A percentile compares a stretch with the other conserved stretches of the same genome.
These are phyloP conservation scores for Panaeolus papilionaceus DNA, from an alignment of 768 basidiomycete genomes.

Conservation along the genomic window DNA sequence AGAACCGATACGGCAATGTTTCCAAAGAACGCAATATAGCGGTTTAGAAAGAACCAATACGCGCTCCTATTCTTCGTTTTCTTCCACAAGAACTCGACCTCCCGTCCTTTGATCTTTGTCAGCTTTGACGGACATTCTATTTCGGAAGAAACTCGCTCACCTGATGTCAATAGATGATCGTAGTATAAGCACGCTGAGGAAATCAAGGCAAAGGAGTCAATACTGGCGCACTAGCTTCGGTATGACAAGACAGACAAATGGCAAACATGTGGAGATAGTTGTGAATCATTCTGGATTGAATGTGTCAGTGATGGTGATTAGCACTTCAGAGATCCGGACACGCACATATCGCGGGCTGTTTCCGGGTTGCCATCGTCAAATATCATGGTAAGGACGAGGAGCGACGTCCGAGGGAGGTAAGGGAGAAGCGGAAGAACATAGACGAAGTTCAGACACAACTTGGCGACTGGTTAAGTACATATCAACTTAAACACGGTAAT, in stretches of 20 bases:
- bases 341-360: slow-evolving; percentile 25
- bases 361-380: slow-evolving; percentile 23
- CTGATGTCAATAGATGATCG: slow-evolving; percentile 44
- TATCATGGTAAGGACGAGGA: slow-evolving; percentile 18
- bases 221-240: neutral
- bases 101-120: slow-evolving; percentile 35
- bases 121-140: neutral
- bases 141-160: slow-evolving; percentile 27
- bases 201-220: neutral
- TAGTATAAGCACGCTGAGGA: slow-evolving; percentile 43
- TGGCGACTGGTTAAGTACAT: neutral
- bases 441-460: neutral
- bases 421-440: neutral
- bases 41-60: slow-evolving; percentile 54
- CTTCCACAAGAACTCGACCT: slow-evolving; percentile 52
- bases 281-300: slow-evolving; percentile 30
- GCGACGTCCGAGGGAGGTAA: neutral
- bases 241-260: slow-evolving; percentile 35
- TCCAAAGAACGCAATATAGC: slow-evolving; percentile 53
- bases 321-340: neutral
- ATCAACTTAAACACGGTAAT: neutral
- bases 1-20: slow-evolving; percentile 39
- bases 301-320: neutral
- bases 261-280: slow-evolving; percentile 40
- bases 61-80: slow-evolving; percentile 44